Evolutionary conservation across 2,329 filamentous ascomycete genomes (phyloP), one percentile per base, ranked within the genome.

Genomic region (Aspergillus ochraceoroseus): DNA sequence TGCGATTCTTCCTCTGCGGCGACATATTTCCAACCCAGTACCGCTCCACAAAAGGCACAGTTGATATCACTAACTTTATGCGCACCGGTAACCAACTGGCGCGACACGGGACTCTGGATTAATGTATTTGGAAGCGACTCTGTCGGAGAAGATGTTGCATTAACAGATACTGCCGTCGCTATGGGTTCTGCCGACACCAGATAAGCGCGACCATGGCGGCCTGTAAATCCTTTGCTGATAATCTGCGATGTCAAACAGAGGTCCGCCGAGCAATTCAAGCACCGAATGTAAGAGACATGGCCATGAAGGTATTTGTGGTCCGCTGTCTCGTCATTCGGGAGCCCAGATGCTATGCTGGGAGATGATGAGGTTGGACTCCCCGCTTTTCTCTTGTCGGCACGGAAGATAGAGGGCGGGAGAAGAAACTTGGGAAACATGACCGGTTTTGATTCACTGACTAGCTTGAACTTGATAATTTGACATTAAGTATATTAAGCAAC

Each of bases 1-100:
- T 82, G 79, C 7, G 61, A 65, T 43, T 80, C 77, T 48, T 82
- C 76, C 44, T 77, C 76, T 0, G 79, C 79, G 13, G 71, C 69
- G 15, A 82, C 71, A 53, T 82, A 82, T 58, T 82, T 82, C 79
- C 79, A 82, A 2, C 79, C 79, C 13, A 82, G 54, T 23, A 78
- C 69, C 38, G 57, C 71, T 2, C 72, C 75, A 47, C 79, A 82
- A 32, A 70, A 67, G 3, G 66, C 60, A 52, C 79, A 82, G 47
- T 64, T 72, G 29, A 82, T 72, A 45, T 82, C 79, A 41, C 70
- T 70, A 5, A 82, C 79, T 0, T 76, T 80, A 49, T 82, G 79
- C 6, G 72, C 71, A 32, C 79, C 79, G 2, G 79, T 82, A 26
- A 82, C 78, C 1, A 82, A 67, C 48, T 80, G 74, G 2, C 79